Conservation (phyloP, 352 stramenopile species). For the Phytophthora sansomeana region DNA sequence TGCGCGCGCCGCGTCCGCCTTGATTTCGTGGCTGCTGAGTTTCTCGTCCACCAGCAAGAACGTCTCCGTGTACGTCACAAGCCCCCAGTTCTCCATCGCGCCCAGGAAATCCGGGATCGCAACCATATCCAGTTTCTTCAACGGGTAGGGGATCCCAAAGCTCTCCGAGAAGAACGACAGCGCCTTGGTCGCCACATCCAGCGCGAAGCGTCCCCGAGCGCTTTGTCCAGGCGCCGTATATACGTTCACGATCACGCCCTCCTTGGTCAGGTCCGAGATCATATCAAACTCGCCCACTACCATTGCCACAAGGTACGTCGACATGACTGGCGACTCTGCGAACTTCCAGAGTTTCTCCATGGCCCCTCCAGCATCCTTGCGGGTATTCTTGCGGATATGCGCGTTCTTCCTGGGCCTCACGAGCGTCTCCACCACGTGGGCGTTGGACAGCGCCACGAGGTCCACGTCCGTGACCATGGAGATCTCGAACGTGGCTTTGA, state of each 20-base stretch:
- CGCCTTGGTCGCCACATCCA: constrained; percentile 72
- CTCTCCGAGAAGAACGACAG: constrained; percentile 77
- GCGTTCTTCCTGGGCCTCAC: constrained; percentile 69
- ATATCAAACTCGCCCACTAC: constrained; percentile 97
- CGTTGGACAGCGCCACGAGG: constrained; percentile 96
- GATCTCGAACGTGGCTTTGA: constrained; percentile 96
- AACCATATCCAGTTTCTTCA: constrained; percentile 99
- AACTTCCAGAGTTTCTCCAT: constrained; percentile 88
- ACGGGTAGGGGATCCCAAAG: constrained; percentile 93
- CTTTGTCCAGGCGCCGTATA: constrained; percentile 95
- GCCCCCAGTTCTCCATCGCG: constrained; percentile 96
- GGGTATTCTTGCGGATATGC: constrained; percentile 55
- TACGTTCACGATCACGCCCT: constrained; percentile 95
- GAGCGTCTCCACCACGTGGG: constrained; percentile 91
- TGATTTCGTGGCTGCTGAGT: constrained; percentile 64
- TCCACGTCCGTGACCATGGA: constrained; percentile 92
- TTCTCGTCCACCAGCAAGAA: constrained; percentile 87
- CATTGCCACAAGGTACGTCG: constrained; percentile 97
- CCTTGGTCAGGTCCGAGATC: constrained; percentile 87
- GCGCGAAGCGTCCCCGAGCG: constrained; percentile 91
- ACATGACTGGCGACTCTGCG: constrained; percentile 96
- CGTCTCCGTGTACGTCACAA: constrained; percentile 97
- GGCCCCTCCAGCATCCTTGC: constrained; percentile 35
- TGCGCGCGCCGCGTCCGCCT: constrained; percentile 89
- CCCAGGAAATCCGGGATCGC: constrained; percentile 95